These are phyloP conservation scores for Oxyria digyna DNA, from an alignment of 148 eudicot species.

Conservation along the genomic window DNA sequence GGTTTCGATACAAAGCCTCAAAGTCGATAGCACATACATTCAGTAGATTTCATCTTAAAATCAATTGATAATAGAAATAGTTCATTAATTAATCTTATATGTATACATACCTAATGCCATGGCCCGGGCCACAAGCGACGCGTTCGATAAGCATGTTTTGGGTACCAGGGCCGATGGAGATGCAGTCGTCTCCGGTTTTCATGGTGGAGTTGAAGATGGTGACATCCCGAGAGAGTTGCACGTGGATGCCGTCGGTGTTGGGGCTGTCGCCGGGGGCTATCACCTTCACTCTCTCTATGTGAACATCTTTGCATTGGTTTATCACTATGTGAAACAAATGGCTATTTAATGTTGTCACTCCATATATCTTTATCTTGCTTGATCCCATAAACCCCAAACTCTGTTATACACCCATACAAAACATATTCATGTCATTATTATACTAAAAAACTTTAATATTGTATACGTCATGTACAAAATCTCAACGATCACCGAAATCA, in stretches of 20 bases:
- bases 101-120: conserved; percentile 5
- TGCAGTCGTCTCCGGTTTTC: conserved; percentile 9
- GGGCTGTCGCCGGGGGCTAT: conserved; percentile 3
- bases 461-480: no score
- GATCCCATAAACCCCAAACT: conserved; percentile 27
- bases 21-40: no score
- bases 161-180: conserved; percentile 11
- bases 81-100: no score
- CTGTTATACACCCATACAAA: conserved; percentile 12
- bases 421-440: not conserved
- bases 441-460: no score
- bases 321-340: conserved; percentile 49
- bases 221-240: not conserved
- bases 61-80: no score
- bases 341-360: conserved; percentile 41
- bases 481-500: no score
- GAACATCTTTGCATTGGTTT: conserved; percentile 24
- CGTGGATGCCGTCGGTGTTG: conserved; percentile 13
- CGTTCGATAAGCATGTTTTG: conserved; percentile 1
- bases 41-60: no score
- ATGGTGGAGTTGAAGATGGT: conserved; percentile 7
- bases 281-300: conserved; percentile 11
- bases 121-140: conserved; percentile 7
- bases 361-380: conserved; percentile 27
- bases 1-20: no score